phyloP scores from a whole-genome alignment of 768 basidiomycete species.

The Roridomyces roridus region DNA sequence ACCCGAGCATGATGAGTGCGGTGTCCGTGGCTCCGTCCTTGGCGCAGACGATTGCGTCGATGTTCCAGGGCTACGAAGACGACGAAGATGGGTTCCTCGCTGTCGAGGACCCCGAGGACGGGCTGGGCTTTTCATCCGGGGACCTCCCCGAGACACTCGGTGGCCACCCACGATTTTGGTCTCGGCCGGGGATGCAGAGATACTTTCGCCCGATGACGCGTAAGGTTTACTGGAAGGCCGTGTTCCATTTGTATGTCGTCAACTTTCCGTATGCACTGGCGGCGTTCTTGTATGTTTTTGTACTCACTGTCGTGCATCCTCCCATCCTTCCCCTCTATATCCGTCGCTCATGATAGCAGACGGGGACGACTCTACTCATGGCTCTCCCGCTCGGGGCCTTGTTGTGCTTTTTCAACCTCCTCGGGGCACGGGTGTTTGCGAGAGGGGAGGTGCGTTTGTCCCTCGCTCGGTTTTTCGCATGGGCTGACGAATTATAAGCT shows the following conservation, averaged over 20 bases:
- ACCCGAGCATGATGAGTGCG: constrained; percentile 56
- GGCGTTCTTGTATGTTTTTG: constrained; percentile 83
- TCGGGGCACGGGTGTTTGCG: constrained; percentile 76
- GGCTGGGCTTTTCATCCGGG: constrained; percentile 19
- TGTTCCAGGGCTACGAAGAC: constrained; percentile 63
- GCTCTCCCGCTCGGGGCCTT: constrained; percentile 79
- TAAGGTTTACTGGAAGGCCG: constrained; percentile 64
- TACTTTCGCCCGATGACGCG: constrained; percentile 71
- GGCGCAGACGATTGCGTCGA: constrained; percentile 70
- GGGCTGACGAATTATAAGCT: constrained; percentile 45
- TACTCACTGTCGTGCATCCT: constrained; percentile 77
- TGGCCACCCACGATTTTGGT: constrained; percentile 33
- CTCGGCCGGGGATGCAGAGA: constrained; percentile 46
- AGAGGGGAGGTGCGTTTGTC: constrained; percentile 63
- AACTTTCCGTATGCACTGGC: constrained; percentile 81
- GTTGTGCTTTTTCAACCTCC: constrained; percentile 76
- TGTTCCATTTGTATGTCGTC: constrained; percentile 72
- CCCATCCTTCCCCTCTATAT: not conserved
- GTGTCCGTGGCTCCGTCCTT: constrained; percentile 66
- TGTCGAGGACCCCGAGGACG: constrained; percentile 9
- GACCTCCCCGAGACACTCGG: constrained; percentile 16
- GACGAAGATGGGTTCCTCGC: constrained; percentile 33
- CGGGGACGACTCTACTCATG: constrained; percentile 81
- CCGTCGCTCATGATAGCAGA: constrained; percentile 43
- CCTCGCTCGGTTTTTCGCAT: not conserved